Evolutionary conservation across 805 yeast species (phyloP).

Genomic region (Yarrowia osloensis): DNA sequence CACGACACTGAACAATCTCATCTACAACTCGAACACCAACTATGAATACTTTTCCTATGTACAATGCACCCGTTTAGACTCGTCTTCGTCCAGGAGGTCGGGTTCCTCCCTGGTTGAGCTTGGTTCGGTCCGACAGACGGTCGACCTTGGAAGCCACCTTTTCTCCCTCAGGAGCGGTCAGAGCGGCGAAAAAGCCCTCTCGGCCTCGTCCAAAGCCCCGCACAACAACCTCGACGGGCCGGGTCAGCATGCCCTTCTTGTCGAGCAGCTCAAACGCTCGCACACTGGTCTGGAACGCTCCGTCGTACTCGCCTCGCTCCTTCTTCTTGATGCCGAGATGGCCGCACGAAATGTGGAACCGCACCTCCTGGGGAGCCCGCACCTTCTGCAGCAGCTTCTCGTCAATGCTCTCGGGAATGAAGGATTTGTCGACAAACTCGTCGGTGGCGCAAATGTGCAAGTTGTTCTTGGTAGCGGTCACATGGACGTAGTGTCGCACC

Average conservation of each 20-base stretch:
- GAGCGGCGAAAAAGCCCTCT: slow-evolving; percentile 78
- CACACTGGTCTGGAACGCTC: slow-evolving; percentile 80
- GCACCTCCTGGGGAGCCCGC: slow-evolving; percentile 75
- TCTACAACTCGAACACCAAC: not conserved
- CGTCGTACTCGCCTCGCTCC: slow-evolving; percentile 91
- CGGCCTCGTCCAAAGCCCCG: slow-evolving; percentile 89
- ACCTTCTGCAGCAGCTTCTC: slow-evolving; percentile 51
- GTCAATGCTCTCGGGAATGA: slow-evolving; percentile 22
- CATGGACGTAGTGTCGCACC: slow-evolving; percentile 17
- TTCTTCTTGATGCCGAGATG: slow-evolving; percentile 85
- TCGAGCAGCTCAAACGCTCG: slow-evolving; percentile 71
- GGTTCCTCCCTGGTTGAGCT: slow-evolving; percentile 89
- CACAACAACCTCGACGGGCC: slow-evolving; percentile 72
- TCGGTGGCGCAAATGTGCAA: slow-evolving; percentile 19
- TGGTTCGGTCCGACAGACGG: slow-evolving; percentile 76
- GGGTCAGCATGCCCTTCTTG: slow-evolving; percentile 58
- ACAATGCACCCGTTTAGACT: slow-evolving; percentile 36
- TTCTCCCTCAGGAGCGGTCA: slow-evolving; percentile 86
- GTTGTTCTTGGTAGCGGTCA: slow-evolving; percentile 26
- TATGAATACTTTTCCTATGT: slow-evolving; percentile 4
- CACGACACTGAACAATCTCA: no score
- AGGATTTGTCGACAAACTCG: slow-evolving; percentile 26
- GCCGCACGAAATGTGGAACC: slow-evolving; percentile 74
- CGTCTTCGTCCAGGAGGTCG: slow-evolving; percentile 76
- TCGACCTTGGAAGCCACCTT: slow-evolving; percentile 64